Base-by-base conservation (phyloP, 2,329 filamentous ascomycete genomes). In the Calonectria pseudoturangicola region DNA sequence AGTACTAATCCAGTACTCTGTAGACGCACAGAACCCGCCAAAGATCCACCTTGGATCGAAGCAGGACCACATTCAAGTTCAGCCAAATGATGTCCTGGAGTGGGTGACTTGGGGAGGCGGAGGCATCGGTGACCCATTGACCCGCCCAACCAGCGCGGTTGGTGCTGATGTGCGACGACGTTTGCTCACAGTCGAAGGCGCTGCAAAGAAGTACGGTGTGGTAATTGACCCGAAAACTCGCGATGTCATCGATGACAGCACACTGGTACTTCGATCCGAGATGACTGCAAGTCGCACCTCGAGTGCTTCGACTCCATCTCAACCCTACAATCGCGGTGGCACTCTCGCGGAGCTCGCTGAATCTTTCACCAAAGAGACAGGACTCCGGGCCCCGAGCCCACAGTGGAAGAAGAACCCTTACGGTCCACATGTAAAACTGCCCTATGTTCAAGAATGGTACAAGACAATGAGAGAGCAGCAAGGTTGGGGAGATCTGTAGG, bases 71-170 rank as follows among this genome's bases (percentile, higher is more conserved):
- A 28, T 56, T 10, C 33, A 27, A 28, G 51, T 56, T 7, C 3
- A 56, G n/a, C 33, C n/a, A 28, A 27, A 36, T 30, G 51, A 56
- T 7, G 51, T 56, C 10, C 21, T 56, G 30, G 51, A 56, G n/a
- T 56, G 51, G 51, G 51, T 56, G 1, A 56, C 51, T n/a, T 56
- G 51, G 51, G 51, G 51, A 36, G 51, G 51, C 10, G 51, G 51
- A 2, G 51, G 51, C n/a, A 28, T 56, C 15, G 51, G 51, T 10
- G 51, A 56, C 6, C 51, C 51, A 21, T 33, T 56, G 3, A 56
- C 51, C n/a, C 18, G 51, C 12, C 51, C 51, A 3, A 15, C n/a
- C 18, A 28, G 33, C 28, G 51, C 51, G 12, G 51, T 56, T 8
- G 51, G 18, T 21, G 33, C 51, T 10, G 51, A 56, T 10, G 51